Percentiles rank a stretch among this genome's conserved stretches.
phyloP scores from a whole-genome alignment of 768 basidiomycete species.

The Tulasnella calospora region DNA sequence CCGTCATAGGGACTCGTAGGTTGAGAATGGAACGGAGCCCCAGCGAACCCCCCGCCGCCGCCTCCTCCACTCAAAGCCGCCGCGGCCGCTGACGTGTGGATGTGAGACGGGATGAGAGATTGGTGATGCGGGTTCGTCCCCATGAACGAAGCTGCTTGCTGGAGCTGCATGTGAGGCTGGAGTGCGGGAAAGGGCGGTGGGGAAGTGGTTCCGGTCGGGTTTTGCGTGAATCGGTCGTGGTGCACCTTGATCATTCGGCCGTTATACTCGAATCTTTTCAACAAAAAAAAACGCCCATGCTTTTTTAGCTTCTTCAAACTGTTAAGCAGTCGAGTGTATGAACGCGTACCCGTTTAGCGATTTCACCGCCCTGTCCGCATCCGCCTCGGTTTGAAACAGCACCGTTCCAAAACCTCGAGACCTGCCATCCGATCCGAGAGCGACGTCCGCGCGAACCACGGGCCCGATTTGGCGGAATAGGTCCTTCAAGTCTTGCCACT shows the following conservation, averaged over 20 bases:
- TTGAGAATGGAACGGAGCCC: conserved; percentile 14
- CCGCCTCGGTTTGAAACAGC: conserved; percentile 85
- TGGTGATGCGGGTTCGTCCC: conserved; percentile 7
- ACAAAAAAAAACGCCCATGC: background rate
- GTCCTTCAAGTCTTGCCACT: conserved; percentile 98
- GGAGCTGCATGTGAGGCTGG: conserved; percentile 30
- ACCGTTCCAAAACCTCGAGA: conserved; percentile 98
- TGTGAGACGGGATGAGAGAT: background rate
- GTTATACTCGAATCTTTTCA: conserved; percentile 76
- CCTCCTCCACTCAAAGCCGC: background rate
- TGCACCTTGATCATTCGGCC: conserved; percentile 85
- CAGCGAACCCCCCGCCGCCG: background rate
- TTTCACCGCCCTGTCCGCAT: conserved; percentile 69
- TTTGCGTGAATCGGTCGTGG: conserved; percentile 72
- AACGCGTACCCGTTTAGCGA: conserved; percentile 82
- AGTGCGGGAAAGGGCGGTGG: conserved; percentile 32
- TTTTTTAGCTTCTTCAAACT: background rate
- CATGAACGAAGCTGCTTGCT: background rate
- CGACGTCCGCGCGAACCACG: conserved; percentile 93
- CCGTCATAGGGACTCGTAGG: conserved; percentile 21
- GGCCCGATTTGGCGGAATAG: conserved; percentile 93
- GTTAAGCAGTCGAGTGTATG: background rate
- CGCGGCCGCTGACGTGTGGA: background rate
- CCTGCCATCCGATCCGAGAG: conserved; percentile 84
- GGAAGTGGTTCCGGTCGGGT: conserved; percentile 25